Evolutionary conservation across 306 rosid genomes (phyloP).

Genomic region (Trifolium dubium): DNA sequence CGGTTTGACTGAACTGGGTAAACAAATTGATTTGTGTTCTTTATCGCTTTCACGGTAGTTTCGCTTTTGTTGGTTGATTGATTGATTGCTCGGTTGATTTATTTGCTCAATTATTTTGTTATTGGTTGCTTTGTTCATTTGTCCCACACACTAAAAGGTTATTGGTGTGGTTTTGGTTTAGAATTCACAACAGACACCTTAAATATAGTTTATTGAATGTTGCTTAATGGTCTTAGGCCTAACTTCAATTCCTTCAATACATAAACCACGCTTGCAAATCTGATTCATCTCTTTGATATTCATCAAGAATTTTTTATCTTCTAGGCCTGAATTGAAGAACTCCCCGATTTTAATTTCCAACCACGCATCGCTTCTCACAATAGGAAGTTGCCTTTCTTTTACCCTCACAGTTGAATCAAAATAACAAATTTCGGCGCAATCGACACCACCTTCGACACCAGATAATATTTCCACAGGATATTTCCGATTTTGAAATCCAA

Average conservation of each 20-base stretch:
- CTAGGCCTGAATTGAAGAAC: constrained; percentile 55
- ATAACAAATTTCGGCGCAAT: constrained; percentile 5
- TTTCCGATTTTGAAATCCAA: constrained; percentile 41
- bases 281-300: constrained; percentile 39
- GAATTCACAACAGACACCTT: too few species aligned
- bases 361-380: constrained; percentile 62
- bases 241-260: constrained; percentile 70
- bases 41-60: too few species aligned
- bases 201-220: neutral
- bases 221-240: constrained; percentile 46
- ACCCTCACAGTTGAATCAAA: neutral
- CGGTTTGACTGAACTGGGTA: too few species aligned
- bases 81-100: too few species aligned
- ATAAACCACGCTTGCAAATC: constrained; percentile 59
- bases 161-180: too few species aligned
- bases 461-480: constrained; percentile 48
- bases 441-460: constrained; percentile 32
- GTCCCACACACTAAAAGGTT: too few species aligned
- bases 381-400: constrained; percentile 30
- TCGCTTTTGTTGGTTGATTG: too few species aligned
- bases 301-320: constrained; percentile 52
- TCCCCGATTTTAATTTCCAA: constrained; percentile 69
- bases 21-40: too few species aligned
- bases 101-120: too few species aligned
- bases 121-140: too few species aligned